These are phyloP conservation scores for Beauveria scarabaeidicola DNA, from an alignment of 2,329 filamentous ascomycete species.

Conservation along the genomic window DNA sequence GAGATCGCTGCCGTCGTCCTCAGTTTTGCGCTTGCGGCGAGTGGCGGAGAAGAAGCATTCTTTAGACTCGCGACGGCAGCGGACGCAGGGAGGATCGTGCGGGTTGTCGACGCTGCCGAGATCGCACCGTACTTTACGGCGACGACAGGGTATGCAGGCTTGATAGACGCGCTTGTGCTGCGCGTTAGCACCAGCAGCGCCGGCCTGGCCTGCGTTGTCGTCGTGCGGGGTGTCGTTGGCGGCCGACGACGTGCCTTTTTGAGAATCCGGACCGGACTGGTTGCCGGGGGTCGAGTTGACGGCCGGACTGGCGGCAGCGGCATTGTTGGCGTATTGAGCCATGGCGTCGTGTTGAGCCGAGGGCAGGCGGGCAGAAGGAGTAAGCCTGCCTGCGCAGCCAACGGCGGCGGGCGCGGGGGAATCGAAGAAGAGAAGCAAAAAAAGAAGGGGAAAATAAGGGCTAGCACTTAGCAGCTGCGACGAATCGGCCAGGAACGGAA, in stretches of 20 bases:
- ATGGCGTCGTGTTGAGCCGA: slow-evolving; percentile 4
- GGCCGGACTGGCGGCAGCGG: background rate
- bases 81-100: slow-evolving; percentile 84
- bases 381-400: background rate
- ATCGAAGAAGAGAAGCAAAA: background rate
- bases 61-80: slow-evolving; percentile 90
- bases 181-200: slow-evolving; percentile 13
- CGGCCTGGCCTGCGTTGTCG: slow-evolving; percentile 13
- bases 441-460: background rate
- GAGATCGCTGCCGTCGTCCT: slow-evolving; percentile 42
- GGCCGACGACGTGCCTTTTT: slow-evolving; percentile 1
- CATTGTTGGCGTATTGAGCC: slow-evolving; percentile 8
- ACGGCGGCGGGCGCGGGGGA: background rate
- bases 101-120: slow-evolving; percentile 81
- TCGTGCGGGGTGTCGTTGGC: slow-evolving; percentile 7
- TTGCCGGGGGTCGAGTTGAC: slow-evolving; percentile 1
- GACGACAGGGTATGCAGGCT: slow-evolving; percentile 54
- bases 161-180: slow-evolving; percentile 57
- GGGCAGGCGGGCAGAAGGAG: background rate
- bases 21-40: slow-evolving; percentile 78
- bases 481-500: background rate
- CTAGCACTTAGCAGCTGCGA: background rate
- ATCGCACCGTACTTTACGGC: slow-evolving; percentile 54
- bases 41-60: slow-evolving; percentile 96
- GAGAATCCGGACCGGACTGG: slow-evolving; percentile 2